These are phyloP conservation scores for Geosmithia flava DNA, from an alignment of 2,329 filamentous ascomycete species.

Conservation along the genomic window DNA sequence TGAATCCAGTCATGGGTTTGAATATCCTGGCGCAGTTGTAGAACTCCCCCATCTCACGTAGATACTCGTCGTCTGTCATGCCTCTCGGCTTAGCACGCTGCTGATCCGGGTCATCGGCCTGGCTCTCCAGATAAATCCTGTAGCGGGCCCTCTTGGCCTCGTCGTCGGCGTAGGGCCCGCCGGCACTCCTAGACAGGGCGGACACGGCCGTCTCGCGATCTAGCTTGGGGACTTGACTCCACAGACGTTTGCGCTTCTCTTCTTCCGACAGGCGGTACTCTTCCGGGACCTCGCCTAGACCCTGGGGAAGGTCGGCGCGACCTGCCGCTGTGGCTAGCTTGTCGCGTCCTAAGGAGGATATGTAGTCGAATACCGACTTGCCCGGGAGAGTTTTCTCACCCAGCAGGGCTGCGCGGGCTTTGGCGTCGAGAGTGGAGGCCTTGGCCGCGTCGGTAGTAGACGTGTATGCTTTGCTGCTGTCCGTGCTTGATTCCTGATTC, in stretches of 20 bases:
- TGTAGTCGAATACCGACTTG: conserved; percentile 92
- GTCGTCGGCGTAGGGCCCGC: conserved; percentile 72
- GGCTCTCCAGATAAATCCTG: conserved; percentile 65
- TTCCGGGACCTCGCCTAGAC: conserved; percentile 59
- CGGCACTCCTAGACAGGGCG: conserved; percentile 51
- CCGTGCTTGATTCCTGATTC: conserved; percentile 7
- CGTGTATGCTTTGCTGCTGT: conserved; percentile 26
- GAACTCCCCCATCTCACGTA: conserved; percentile 70
- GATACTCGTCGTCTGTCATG: conserved; percentile 58
- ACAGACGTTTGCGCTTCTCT: conserved; percentile 45
- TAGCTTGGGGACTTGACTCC: conserved; percentile 48
- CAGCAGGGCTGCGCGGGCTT: conserved; percentile 63
- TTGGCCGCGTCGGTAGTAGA: conserved; percentile 71
- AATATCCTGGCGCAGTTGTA: conserved; percentile 57
- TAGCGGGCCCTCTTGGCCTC: conserved; percentile 72
- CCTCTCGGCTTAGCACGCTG: conserved; percentile 35
- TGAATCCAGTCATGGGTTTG: conserved; percentile 80
- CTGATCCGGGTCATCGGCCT: conserved; percentile 32
- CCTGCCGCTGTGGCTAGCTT: conserved; percentile 66
- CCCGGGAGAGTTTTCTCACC: conserved; percentile 69
- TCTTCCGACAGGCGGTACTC: conserved; percentile 51
- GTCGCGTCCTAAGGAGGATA: conserved; percentile 66
- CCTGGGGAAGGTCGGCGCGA: conserved; percentile 64
- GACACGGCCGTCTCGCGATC: conserved; percentile 56
- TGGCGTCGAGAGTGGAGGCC: conserved; percentile 62